Conservation (phyloP, 2,329 filamentous ascomycete genomes). For the Pyrenochaeta sp. region DNA sequence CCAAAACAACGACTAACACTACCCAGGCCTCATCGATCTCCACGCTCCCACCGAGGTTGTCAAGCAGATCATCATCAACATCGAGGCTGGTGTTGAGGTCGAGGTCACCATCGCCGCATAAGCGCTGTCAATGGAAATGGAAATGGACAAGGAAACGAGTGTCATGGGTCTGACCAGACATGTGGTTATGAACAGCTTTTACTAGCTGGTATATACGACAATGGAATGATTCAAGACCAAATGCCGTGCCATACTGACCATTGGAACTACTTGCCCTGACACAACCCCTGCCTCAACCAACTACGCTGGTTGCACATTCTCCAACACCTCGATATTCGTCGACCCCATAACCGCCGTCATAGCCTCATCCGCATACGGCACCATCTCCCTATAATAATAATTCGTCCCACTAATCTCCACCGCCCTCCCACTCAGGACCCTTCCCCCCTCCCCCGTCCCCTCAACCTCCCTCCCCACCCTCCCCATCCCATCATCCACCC, state of each 20-base stretch:
- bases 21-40: constrained; percentile 79
- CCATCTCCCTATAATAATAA: constrained; percentile 32
- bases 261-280: not conserved
- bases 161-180: constrained; percentile 23
- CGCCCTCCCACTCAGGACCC: constrained; percentile 20
- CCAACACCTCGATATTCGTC: constrained; percentile 35
- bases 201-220: constrained; percentile 27
- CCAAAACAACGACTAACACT: constrained; percentile 9
- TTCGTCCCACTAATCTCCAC: constrained; percentile 29
- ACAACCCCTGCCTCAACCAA: not conserved
- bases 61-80: constrained; percentile 97
- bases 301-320: constrained; percentile 6
- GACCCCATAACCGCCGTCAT: constrained; percentile 31
- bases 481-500: constrained; percentile 22
- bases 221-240: constrained; percentile 30
- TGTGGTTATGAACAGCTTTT: constrained; percentile 37
- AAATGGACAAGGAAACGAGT: constrained; percentile 17
- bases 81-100: constrained; percentile 91
- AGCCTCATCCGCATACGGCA: constrained; percentile 24
- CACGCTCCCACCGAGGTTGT: constrained; percentile 97
- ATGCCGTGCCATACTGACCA: not conserved
- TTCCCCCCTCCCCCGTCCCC: constrained; percentile 25
- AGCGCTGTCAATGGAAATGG: constrained; percentile 27
- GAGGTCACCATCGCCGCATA: constrained; percentile 92
- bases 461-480: constrained; percentile 19